A percentile compares a stretch with the other conserved stretches of the same genome.
Evolutionary conservation across 2,329 filamentous ascomycete species (phyloP).

Genomic region (Thielaviopsis musarum): DNA sequence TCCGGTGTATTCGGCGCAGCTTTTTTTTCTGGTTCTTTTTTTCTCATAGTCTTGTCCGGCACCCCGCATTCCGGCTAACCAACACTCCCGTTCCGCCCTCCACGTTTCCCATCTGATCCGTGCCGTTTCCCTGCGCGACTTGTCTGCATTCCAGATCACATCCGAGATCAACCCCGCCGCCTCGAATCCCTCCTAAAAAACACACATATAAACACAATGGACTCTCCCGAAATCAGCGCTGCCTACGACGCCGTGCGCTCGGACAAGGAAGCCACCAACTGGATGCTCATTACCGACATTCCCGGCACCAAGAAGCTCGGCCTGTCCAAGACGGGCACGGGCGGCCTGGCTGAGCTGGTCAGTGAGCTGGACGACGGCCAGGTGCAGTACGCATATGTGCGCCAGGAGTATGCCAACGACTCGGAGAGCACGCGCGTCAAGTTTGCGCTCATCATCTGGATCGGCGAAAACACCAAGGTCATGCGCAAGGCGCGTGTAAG

Average conservation of each 20-base stretch:
- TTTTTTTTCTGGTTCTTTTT: neutral
- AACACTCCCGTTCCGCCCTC: neutral
- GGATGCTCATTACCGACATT: conserved; percentile 49
- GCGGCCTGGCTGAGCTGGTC: conserved; percentile 43
- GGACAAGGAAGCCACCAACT: conserved; percentile 49
- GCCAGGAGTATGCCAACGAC: conserved; percentile 55
- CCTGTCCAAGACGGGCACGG: conserved; percentile 40
- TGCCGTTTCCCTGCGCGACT: neutral
- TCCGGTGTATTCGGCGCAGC: neutral
- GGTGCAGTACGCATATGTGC: conserved; percentile 50
- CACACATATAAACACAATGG: conserved; percentile 16
- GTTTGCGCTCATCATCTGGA: conserved; percentile 52
- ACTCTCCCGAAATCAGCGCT: conserved; percentile 40
- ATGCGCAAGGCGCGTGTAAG: conserved; percentile 55
- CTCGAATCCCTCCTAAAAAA: neutral
- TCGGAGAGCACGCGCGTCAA: conserved; percentile 52
- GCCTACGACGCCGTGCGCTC: conserved; percentile 52
- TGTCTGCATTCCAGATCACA: neutral
- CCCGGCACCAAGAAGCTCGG: conserved; percentile 37
- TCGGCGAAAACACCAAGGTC: conserved; percentile 45
- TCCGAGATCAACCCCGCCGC: neutral
- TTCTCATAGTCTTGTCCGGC: neutral
- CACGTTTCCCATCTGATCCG: neutral
- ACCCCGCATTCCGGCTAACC: neutral
- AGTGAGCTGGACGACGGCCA: conserved; percentile 37